Base-by-base conservation (phyloP, 1,284 basidiomycete genomes). In the Vanrija sp. region DNA sequence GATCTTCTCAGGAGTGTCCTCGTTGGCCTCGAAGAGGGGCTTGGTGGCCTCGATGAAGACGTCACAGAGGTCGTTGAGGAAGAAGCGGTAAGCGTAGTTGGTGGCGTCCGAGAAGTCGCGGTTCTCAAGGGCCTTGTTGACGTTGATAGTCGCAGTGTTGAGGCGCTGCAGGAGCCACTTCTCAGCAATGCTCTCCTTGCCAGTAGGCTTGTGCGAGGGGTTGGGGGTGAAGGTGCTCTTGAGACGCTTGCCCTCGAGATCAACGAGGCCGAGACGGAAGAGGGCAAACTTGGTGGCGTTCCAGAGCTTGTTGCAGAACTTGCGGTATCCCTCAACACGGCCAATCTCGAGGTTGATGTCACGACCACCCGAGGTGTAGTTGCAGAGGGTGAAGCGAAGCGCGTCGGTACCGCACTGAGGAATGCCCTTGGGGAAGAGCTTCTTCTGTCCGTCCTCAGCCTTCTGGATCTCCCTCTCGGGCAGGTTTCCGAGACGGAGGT, bases 291-390 rank as follows among this genome's bases (percentile, higher is more conserved):
- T 95, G 54, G 94, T 98, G 1, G 96, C 96, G 73, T 99, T 98
- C 84, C 96, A 98, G 25, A 99, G 86, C 81, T 98, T 98, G 81
- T 99, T 98, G 80, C 96, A 98, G 81, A 98, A 96, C 77, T 98
- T 98, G 75, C 96, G 85, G 78, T 98, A 98, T 6, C 95, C 95
- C 78, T 98, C 95, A n/a, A 98, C 93, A 58, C 93, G 87, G 60
- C 90, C 77, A 66, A 98, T 94, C 75, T 98, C 94, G 59, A 98
- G 79, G 75, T 96, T 95, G 78, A 97, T 95, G 73, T 96, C 92
- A 50, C 92, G 62, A 86, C 90, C 91, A 39, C 86, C 87, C 7
- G 78, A 76, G 7, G 90, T 93, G 78, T 98, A 98, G 46, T 93
- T 91, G 73, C 92, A 96, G 41, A 98, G 80, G 3, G 95, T 89